A percentile compares a stretch with the other conserved stretches of the same genome.
phyloP scores from a whole-genome alignment of 2,329 filamentous ascomycete species.

The Scedosporium apiospermum region DNA sequence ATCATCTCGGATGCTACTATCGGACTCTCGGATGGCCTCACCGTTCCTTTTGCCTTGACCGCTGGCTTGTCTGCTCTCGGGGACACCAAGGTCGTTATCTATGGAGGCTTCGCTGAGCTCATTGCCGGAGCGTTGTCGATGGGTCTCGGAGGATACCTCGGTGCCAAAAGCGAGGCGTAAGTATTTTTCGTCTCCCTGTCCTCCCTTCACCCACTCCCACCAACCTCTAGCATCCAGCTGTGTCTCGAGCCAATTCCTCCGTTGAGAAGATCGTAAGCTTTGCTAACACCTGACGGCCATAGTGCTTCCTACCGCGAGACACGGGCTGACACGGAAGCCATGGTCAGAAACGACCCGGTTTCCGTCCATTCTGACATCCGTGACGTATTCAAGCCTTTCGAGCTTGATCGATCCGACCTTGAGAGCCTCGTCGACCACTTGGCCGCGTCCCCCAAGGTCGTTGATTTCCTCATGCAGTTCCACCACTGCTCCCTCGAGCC shows the following conservation, averaged over 20 bases:
- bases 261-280: not conserved
- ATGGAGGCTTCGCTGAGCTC: constrained; percentile 65
- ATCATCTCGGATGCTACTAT: constrained; percentile 40
- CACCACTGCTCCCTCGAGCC: constrained; percentile 17
- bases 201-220: not conserved
- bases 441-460: not conserved
- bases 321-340: not conserved
- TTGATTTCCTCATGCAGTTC: constrained; percentile 36
- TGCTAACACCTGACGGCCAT: not conserved
- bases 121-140: constrained; percentile 69
- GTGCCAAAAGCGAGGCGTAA: constrained; percentile 44
- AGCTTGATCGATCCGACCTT: constrained; percentile 32
- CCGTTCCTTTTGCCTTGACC: constrained; percentile 70
- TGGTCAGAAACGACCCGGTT: constrained; percentile 17
- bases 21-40: constrained; percentile 69
- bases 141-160: constrained; percentile 67
- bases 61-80: constrained; percentile 60
- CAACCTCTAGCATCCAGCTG: not conserved
- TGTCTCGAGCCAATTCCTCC: not conserved
- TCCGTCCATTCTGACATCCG: constrained; percentile 38
- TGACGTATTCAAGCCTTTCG: constrained; percentile 40
- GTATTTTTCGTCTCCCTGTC: not conserved
- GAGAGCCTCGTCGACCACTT: constrained; percentile 40
- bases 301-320: constrained; percentile 13
- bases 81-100: constrained; percentile 57